Percentiles rank a stretch among this genome's conserved stretches.
phyloP scores from a whole-genome alignment of 768 basidiomycete genomes.

The Mycena maculata region DNA sequence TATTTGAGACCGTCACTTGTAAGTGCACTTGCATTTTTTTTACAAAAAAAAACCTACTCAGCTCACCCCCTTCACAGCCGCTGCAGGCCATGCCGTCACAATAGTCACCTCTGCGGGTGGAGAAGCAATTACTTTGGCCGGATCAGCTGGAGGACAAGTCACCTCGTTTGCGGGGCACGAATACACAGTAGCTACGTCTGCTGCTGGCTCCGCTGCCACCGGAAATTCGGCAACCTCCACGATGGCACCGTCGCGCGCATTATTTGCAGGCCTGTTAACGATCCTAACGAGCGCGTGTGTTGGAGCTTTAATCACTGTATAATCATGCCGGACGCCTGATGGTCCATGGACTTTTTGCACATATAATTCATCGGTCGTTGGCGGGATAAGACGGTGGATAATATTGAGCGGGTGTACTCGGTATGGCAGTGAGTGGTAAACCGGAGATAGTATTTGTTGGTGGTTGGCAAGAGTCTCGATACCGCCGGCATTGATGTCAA shows the following conservation, averaged over 20 bases:
- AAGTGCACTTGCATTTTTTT: slow-evolving; percentile 41
- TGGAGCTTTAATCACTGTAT: slow-evolving; percentile 55
- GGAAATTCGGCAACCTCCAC: slow-evolving; percentile 40
- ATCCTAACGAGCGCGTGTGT: slow-evolving; percentile 46
- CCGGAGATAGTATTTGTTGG: too few species aligned
- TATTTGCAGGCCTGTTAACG: slow-evolving; percentile 44
- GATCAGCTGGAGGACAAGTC: slow-evolving; percentile 50
- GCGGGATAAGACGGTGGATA: too few species aligned
- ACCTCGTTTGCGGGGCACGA: slow-evolving; percentile 66
- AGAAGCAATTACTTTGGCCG: slow-evolving; percentile 68
- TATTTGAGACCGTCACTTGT: slow-evolving; percentile 59
- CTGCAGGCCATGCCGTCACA: slow-evolving; percentile 64
- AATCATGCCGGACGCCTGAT: slow-evolving; percentile 27
- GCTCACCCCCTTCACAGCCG: slow-evolving; percentile 51
- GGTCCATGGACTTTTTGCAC: too few species aligned
- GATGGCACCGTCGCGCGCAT: slow-evolving; percentile 38
- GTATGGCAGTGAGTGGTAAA: too few species aligned
- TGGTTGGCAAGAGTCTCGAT: too few species aligned
- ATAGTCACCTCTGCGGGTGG: slow-evolving; percentile 71
- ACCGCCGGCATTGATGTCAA: too few species aligned
- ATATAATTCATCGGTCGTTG: too few species aligned
- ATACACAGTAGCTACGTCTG: slow-evolving; percentile 62
- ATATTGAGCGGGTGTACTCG: too few species aligned
- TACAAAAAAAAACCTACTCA: slow-evolving; percentile 35
- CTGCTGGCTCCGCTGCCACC: slow-evolving; percentile 34